A percentile compares a stretch with the other conserved stretches of the same genome.
Evolutionary conservation across 441 rosid species (phyloP).

Genomic region (Hypseocharis bilobata): DNA sequence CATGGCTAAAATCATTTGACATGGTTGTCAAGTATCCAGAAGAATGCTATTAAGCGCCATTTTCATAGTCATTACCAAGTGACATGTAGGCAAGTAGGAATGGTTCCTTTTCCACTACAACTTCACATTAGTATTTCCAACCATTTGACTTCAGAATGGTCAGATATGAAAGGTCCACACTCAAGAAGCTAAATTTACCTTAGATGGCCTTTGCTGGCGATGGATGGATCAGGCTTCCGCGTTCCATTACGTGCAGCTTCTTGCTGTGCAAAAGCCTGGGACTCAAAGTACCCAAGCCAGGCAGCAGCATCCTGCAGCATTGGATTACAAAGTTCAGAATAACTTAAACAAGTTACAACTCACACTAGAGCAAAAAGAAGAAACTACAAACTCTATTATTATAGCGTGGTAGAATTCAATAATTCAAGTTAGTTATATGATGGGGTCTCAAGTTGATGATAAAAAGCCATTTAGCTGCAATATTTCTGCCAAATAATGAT

Average conservation of each 20-base stretch:
- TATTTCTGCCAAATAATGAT: neutral
- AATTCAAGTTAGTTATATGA: neutral
- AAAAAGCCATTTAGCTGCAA: neutral
- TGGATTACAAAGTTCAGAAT: constrained; percentile 8
- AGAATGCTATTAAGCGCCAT: neutral
- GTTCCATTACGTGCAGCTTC: constrained; percentile 83
- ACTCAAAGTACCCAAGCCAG: constrained; percentile 79
- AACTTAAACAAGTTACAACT: neutral
- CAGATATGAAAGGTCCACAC: neutral
- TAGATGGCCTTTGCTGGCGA: constrained; percentile 76
- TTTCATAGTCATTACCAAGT: neutral
- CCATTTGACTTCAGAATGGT: neutral
- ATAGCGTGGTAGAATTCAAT: constrained; percentile 6
- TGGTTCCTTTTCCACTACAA: neutral
- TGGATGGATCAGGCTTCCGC: constrained; percentile 74
- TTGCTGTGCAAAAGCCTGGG: constrained; percentile 72
- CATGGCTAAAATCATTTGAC: neutral
- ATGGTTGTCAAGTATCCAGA: neutral
- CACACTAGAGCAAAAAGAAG: neutral
- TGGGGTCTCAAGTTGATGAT: neutral
- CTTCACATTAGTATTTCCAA: neutral
- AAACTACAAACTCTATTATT: neutral
- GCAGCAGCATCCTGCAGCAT: constrained; percentile 66
- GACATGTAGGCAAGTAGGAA: neutral
- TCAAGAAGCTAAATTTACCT: constrained; percentile 32